Conservation (phyloP, 2,329 filamentous ascomycete genomes). For the Aureobasidium vineae region DNA sequence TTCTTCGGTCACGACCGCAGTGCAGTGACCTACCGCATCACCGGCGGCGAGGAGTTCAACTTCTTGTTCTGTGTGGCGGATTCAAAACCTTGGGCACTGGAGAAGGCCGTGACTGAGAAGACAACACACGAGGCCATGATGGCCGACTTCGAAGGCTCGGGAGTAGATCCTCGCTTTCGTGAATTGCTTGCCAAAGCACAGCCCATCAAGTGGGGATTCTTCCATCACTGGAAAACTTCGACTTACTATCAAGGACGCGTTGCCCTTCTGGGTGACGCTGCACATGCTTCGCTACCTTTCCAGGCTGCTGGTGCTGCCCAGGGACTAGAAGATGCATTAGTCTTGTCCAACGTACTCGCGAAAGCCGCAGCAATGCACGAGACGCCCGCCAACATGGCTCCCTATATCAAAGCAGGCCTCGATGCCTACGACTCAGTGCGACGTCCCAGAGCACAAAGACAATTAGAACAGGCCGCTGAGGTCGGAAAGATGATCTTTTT, state of each 20-base stretch:
- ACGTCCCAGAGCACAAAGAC: slow-evolving; percentile 7
- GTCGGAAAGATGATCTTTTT: slow-evolving; percentile 2
- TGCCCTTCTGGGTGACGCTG: slow-evolving; percentile 2
- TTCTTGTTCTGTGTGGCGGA: not conserved
- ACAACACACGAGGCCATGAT: slow-evolving; percentile 13
- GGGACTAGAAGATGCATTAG: not conserved
- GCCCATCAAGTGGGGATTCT: slow-evolving; percentile 16
- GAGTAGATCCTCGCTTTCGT: not conserved
- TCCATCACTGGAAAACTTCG: slow-evolving; percentile 3
- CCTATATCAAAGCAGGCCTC: not conserved
- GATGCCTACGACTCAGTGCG: not conserved
- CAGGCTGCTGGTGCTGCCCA: slow-evolving; percentile 20
- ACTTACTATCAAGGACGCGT: not conserved
- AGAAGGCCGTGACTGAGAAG: not conserved
- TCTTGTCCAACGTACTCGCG: slow-evolving; percentile 1
- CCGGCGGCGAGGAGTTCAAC: slow-evolving; percentile 10
- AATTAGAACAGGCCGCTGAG: not conserved
- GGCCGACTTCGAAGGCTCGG: not conserved
- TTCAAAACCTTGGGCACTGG: not conserved
- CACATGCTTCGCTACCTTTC: slow-evolving; percentile 3
- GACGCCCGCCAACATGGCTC: not conserved
- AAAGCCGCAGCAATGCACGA: not conserved
- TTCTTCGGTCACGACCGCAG: slow-evolving; percentile 31
- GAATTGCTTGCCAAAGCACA: not conserved
- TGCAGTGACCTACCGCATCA: slow-evolving; percentile 26